Conservation (phyloP, 331 rosid species). For the Malus hybrid region DNA sequence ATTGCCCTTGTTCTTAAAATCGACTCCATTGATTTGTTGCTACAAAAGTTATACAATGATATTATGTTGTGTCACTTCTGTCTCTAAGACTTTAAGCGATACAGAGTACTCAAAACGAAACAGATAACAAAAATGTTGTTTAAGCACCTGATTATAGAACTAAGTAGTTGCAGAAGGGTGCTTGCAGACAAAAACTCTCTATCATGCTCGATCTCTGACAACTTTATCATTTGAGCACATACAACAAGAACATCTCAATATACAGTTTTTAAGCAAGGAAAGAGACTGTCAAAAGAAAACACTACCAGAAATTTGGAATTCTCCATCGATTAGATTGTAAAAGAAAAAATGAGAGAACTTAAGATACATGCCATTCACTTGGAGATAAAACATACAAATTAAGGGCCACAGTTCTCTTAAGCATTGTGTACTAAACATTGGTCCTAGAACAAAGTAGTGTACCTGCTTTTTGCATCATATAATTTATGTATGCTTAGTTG, state of each 20-base stretch:
- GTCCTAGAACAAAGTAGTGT: neutral
- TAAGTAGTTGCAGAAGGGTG: slow-evolving; percentile 60
- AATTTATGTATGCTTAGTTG: neutral
- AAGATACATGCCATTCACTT: neutral
- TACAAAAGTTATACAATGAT: neutral
- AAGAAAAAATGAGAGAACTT: neutral
- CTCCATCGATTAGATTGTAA: neutral
- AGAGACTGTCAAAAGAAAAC: slow-evolving; percentile 1
- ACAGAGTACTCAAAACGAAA: neutral
- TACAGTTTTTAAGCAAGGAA: neutral
- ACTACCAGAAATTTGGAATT: neutral
- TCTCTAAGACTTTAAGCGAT: neutral
- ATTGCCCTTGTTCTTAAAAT: slow-evolving; percentile 74
- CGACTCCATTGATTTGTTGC: slow-evolving; percentile 51
- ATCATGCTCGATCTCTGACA: slow-evolving; percentile 74
- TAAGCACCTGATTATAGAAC: slow-evolving; percentile 67
- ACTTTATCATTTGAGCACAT: slow-evolving; percentile 42
- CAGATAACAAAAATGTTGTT: neutral
- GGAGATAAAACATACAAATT: neutral
- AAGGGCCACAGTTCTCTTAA: neutral
- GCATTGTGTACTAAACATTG: neutral
- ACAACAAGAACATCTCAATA: slow-evolving; percentile 5
- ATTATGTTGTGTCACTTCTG: neutral
- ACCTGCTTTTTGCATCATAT: neutral
- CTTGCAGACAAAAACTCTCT: slow-evolving; percentile 61